Evolutionary conservation across 352 stramenopile species (phyloP), one percentile per base, ranked within the genome.

Genomic region (Globisporangium paroecandrum): DNA sequence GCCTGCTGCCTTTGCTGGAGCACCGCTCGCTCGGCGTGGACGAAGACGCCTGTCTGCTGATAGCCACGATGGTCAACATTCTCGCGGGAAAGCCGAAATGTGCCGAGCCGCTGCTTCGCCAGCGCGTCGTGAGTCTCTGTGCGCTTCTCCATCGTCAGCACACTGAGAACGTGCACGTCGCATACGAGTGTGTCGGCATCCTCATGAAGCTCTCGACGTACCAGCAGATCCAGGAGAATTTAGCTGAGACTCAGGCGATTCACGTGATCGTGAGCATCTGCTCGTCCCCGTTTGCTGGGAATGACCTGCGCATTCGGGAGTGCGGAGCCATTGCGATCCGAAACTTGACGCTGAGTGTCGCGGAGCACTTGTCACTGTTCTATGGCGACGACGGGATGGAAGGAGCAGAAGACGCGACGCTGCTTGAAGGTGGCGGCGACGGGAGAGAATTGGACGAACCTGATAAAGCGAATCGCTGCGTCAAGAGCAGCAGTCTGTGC

Each of bases 171-270:
- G 53, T 57, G 0, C 25, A 62, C 1, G 85, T 93, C 3, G 78
- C 81, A 4, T 75, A 69, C 5, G 78, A 85, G 34, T 87, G 79
- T 9, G 65, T 83, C 1, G 56, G 69, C 15, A 71, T 89, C 34
- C 64, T 93, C 32, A 82, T 86, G 72, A 74, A 81, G 24, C 64
- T 93, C 18, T 93, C 84, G 9, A 90, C 75, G 4, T 89, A 87
- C 55, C 84, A 93, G 64, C 81, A 81, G 20, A 90, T 93, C 53
- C 81, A 90, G 41, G 47, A 73, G 0, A 60, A 68, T 18, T 66
- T 93, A 2, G 68, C 72, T 1, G 84, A 93, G 56, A 93, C 82
- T 0, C 79, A 91, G 56, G 81, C 76, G 0, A 80, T 91, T 24
- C 72, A 88, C 5, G 81, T 93, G 25, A 67, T 90, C 27, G 75